Evolutionary conservation across 768 basidiomycete genomes (phyloP).

Genomic region (Boletus insuetus): DNA sequence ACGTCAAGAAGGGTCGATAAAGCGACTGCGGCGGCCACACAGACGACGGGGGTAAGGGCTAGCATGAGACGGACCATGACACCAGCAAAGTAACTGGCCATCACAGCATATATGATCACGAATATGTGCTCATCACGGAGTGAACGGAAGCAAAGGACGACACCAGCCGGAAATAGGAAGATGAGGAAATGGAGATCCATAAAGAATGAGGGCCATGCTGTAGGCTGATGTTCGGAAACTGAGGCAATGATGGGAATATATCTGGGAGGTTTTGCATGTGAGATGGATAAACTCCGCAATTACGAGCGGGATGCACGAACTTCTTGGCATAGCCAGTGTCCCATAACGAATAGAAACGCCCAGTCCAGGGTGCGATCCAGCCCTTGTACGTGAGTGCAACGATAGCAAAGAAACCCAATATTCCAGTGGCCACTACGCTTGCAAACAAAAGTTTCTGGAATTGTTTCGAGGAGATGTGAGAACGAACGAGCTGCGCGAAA

Average conservation of each 20-base stretch:
- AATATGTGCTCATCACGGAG: slow-evolving; percentile 97
- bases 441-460: slow-evolving; percentile 80
- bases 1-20: slow-evolving; percentile 85
- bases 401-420: slow-evolving; percentile 71
- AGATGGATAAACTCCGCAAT: background rate
- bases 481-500: slow-evolving; percentile 84
- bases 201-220: slow-evolving; percentile 99
- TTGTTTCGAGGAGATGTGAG: slow-evolving; percentile 87
- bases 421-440: slow-evolving; percentile 64
- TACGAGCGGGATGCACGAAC: slow-evolving; percentile 40
- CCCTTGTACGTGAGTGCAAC: slow-evolving; percentile 86
- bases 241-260: slow-evolving; percentile 98
- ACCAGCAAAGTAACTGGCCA: slow-evolving; percentile 97
- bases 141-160: slow-evolving; percentile 89
- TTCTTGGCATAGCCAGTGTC: slow-evolving; percentile 99
- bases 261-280: slow-evolving; percentile 36
- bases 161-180: slow-evolving; percentile 96
- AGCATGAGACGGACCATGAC: slow-evolving; percentile 99
- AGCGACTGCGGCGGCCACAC: slow-evolving; percentile 89
- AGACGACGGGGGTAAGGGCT: slow-evolving; percentile 94
- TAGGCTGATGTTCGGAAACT: slow-evolving; percentile 98
- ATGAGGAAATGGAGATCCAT: slow-evolving; percentile 99
- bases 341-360: slow-evolving; percentile 98
- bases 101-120: slow-evolving; percentile 94
- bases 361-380: slow-evolving; percentile 99